Evolutionary conservation across 768 basidiomycete species (phyloP).

Genomic region (Suillus fuscotomentosus): DNA sequence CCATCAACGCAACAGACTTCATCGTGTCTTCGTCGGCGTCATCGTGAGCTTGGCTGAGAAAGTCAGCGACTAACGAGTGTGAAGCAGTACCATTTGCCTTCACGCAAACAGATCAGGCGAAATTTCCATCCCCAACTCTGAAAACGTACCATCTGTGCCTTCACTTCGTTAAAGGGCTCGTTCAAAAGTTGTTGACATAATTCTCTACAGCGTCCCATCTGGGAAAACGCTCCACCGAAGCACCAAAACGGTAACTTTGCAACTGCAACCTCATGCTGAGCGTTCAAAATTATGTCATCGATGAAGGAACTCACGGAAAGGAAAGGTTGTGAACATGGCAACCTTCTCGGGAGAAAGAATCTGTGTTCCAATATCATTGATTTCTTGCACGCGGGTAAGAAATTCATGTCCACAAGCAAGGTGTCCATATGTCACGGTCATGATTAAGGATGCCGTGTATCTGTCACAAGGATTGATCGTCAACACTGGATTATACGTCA

Average conservation of each 20-base stretch:
- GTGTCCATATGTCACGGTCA: background rate
- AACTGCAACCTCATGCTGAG: background rate
- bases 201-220: background rate
- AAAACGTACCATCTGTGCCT: background rate
- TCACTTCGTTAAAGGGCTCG: background rate
- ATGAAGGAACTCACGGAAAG: constrained; percentile 1
- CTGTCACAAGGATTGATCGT: background rate
- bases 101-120: background rate
- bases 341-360: background rate
- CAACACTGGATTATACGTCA: background rate
- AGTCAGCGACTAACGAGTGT: background rate
- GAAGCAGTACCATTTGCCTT: background rate
- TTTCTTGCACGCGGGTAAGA: background rate
- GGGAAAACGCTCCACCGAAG: background rate
- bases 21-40: background rate
- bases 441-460: constrained; percentile 1
- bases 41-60: background rate
- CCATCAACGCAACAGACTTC: background rate
- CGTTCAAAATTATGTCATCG: background rate
- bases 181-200: background rate
- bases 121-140: background rate
- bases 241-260: background rate
- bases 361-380: background rate
- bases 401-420: background rate
- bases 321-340: constrained; percentile 5